phyloP scores from a whole-genome alignment of 495 filamentous ascomycete genomes.

The Diplogelasinospora grovesii region DNA sequence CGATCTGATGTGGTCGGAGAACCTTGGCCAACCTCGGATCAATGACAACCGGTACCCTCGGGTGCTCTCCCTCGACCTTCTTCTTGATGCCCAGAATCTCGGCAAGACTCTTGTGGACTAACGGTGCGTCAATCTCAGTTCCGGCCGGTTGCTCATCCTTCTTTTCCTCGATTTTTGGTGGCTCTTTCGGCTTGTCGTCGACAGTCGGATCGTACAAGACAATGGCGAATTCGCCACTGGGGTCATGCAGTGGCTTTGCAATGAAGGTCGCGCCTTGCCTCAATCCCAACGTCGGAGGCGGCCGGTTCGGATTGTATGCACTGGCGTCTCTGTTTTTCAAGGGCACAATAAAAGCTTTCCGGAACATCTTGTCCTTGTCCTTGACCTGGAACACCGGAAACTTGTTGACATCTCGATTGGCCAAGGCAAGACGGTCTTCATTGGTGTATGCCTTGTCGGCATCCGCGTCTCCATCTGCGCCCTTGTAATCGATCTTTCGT shows the following conservation, averaged over 20 bases:
- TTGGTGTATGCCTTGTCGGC: conserved; percentile 81
- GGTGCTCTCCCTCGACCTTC: conserved; percentile 67
- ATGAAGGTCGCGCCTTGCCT: conserved; percentile 77
- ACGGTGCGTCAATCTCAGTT: conserved; percentile 65
- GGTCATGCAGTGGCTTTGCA: conserved; percentile 88
- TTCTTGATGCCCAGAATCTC: conserved; percentile 96
- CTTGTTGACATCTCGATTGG: conserved; percentile 79
- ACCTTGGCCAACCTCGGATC: conserved; percentile 89
- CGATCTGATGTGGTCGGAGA: conserved; percentile 91
- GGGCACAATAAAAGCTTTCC: conserved; percentile 77
- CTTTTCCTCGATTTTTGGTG: conserved; percentile 45
- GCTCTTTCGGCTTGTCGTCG: conserved; percentile 66
- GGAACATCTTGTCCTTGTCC: conserved; percentile 77
- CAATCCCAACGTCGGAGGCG: conserved; percentile 81
- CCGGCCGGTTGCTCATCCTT: conserved; percentile 39
- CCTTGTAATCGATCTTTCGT: conserved; percentile 83
- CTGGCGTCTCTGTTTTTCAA: conserved; percentile 70
- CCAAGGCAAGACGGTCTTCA: conserved; percentile 77
- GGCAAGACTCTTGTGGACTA: conserved; percentile 88
- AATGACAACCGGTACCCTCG: conserved; percentile 93
- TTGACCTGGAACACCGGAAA: conserved; percentile 88
- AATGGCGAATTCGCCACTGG: conserved; percentile 92
- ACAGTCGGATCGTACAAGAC: conserved; percentile 93
- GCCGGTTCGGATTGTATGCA: conserved; percentile 67
- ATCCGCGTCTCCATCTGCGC: conserved; percentile 66